Evolutionary conservation across 2,329 filamentous ascomycete species (phyloP).

Genomic region (Ceratocystis harringtonii): DNA sequence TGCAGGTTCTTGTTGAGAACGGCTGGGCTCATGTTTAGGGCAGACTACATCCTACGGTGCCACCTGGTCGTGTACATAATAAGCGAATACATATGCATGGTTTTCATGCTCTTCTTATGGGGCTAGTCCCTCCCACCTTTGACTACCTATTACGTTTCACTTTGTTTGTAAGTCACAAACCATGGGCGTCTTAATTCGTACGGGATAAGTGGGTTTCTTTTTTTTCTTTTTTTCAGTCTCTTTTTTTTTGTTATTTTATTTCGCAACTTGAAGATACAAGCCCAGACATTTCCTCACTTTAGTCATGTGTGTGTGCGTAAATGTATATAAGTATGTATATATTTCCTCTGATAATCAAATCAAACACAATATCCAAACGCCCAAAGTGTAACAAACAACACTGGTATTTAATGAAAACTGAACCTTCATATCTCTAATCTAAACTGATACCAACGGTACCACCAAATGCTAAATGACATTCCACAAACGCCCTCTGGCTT

Average conservation of each 20-base stretch:
- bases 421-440: no score
- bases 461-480: no score
- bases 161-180: not conserved
- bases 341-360: no score
- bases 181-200: not conserved
- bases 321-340: no score
- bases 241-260: not conserved
- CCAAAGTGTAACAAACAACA: no score
- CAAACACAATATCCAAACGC: no score
- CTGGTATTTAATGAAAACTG: no score
- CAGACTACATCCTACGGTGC: not conserved
- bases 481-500: no score
- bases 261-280: no score
- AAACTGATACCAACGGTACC: no score
- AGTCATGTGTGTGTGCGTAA: no score
- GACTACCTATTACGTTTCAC: not conserved
- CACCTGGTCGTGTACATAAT: not conserved
- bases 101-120: not conserved
- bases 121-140: not conserved
- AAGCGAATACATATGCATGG: not conserved
- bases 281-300: no score
- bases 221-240: not conserved
- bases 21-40: conserved; percentile 42
- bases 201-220: not conserved
- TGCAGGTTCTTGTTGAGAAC: conserved; percentile 42